phyloP scores from a whole-genome alignment of 2,329 filamentous ascomycete species.

The Xylariaceae sp. region DNA sequence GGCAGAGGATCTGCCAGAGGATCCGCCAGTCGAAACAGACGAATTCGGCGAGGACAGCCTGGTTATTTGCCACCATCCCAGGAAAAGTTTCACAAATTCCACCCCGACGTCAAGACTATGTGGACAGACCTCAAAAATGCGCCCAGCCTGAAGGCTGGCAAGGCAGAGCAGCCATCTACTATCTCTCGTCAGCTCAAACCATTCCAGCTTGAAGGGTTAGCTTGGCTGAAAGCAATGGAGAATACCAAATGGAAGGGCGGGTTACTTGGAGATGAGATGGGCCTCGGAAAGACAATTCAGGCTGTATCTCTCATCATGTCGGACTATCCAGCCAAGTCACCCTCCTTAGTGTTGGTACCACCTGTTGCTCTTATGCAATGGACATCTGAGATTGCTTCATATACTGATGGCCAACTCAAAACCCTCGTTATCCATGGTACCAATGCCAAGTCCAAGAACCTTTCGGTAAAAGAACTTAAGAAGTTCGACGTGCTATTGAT shows the following conservation, averaged over 20 bases:
- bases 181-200: slow-evolving; percentile 85
- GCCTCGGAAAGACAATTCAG: slow-evolving; percentile 97
- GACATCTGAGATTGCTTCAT: slow-evolving; percentile 73
- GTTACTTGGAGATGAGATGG: slow-evolving; percentile 95
- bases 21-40: too few relatives aligned
- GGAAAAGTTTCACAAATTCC: slow-evolving; percentile 64
- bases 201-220: slow-evolving; percentile 88
- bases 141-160: slow-evolving; percentile 58
- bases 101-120: slow-evolving; percentile 79
- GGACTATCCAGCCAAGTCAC: slow-evolving; percentile 79
- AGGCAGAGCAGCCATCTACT: slow-evolving; percentile 65
- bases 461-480: slow-evolving; percentile 70
- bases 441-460: slow-evolving; percentile 74
- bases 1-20: too few relatives aligned
- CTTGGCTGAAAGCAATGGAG: slow-evolving; percentile 94
- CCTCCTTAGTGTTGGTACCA: slow-evolving; percentile 83
- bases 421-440: slow-evolving; percentile 89
- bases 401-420: slow-evolving; percentile 85
- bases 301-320: slow-evolving; percentile 98
- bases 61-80: slow-evolving; percentile 26
- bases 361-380: slow-evolving; percentile 96
- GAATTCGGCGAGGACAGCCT: too few relatives aligned
- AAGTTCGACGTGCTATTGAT: slow-evolving; percentile 94
- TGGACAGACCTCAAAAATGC: slow-evolving; percentile 72
- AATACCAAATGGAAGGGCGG: slow-evolving; percentile 81